Base-by-base conservation (phyloP, 208 protist genomes). In the Tritrichomonas musculus region DNA sequence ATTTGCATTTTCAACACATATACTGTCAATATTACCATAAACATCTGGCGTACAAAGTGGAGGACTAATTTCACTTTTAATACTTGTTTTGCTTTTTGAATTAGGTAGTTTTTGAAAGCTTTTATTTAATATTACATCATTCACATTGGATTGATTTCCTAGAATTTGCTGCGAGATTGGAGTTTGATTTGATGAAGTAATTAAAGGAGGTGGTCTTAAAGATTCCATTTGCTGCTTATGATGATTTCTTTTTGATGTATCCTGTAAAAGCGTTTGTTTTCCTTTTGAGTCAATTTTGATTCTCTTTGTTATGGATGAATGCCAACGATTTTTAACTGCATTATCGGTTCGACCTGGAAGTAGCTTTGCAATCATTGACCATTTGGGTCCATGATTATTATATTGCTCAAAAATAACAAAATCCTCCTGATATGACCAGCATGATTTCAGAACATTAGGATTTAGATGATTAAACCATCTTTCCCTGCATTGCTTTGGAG, bases 381-480 rank as follows among this genome's bases (percentile, higher is more conserved):
- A 88, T 88, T 88, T 88, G 4, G 47, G 41, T 57, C 77, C 77
- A 44, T 44, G 17, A 25, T 39, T 5, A 17, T 57, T 13, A 47
- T 50, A 88, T 44, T 88, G 77, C 47, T 88, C 77, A 30, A 57
- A 88, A 17, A 88, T 88, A 2, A 88, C 27, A 20, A 22, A 47
- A 57, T 88, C 77, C 39, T 88, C 77, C 20, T 88, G n/a, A 20
- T 88, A 33, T n/a, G 77, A 30, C 77, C 77, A 88, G 20, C 47
- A n/a, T 14, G 20, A 20, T 30, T 88, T 88, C 0, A 47, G 39
- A n/a, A 88, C 41, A 36, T 49, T 88, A 22, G 77, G 77, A 88
- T 88, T 36, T 39, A 88, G 30, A 57, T 88, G 77, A 88, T 88
- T 88, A 60, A 88, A 88, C 77, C 77, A 88, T 57, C 77, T 53